phyloP scores from a whole-genome alignment of 805 yeast genomes.

The Hanseniaspora occidentalis region DNA sequence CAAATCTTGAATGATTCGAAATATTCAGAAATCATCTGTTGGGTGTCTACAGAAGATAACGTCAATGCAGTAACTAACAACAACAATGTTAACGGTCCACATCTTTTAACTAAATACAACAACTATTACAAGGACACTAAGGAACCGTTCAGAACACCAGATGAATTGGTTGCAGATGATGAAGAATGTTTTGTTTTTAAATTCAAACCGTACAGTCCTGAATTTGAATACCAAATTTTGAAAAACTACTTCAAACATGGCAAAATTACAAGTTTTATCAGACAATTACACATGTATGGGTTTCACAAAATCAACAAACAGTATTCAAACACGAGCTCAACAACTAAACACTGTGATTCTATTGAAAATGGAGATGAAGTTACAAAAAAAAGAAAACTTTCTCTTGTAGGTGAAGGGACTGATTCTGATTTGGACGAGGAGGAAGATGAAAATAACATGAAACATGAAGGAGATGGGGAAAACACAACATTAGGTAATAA shows the following conservation, averaged over 20 bases:
- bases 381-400: background rate
- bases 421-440: background rate
- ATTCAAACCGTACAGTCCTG: conserved; percentile 18
- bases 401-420: background rate
- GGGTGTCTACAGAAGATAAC: conserved; percentile 10
- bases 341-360: background rate
- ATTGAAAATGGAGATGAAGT: background rate
- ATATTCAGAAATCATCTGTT: conserved; percentile 16
- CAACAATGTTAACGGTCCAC: background rate
- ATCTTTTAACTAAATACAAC: background rate
- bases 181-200: conserved; percentile 11
- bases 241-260: conserved; percentile 87
- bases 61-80: background rate
- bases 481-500: conserved; percentile 26
- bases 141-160: background rate
- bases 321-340: background rate
- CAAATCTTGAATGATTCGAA: conserved; percentile 16
- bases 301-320: conserved; percentile 55
- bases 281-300: conserved; percentile 94
- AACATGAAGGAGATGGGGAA: background rate
- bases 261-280: conserved; percentile 82
- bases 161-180: conserved; percentile 6
- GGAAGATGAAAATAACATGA: background rate
- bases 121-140: background rate
- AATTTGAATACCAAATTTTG: conserved; percentile 23